These are phyloP conservation scores for Dioscorea zingiberensis DNA, from an alignment of 106 monocot genomes.

Conservation along the genomic window DNA sequence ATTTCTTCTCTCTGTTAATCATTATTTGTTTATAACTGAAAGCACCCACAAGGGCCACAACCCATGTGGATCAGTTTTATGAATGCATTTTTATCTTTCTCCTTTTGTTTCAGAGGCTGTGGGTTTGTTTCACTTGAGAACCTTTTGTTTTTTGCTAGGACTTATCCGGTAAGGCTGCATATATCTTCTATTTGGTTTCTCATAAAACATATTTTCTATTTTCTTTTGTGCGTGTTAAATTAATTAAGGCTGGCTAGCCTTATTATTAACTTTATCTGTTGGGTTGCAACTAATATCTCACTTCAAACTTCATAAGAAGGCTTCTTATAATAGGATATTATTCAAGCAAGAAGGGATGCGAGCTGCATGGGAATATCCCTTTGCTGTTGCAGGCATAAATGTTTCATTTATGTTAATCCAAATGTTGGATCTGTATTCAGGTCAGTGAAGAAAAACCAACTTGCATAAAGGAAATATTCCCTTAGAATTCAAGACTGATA, in stretches of 20 bases:
- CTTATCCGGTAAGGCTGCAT: slow-evolving; percentile 53
- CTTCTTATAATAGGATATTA: slow-evolving; percentile 50
- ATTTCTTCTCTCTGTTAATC: no score
- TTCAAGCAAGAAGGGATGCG: slow-evolving; percentile 58
- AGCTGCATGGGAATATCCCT: slow-evolving; percentile 79
- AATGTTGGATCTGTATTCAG: slow-evolving; percentile 75
- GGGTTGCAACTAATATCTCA: no score
- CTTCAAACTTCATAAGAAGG: slow-evolving; percentile 22
- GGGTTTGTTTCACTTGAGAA: slow-evolving; percentile 93
- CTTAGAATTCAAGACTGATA: background rate
- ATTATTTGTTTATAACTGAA: no score
- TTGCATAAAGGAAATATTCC: no score
- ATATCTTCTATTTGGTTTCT: background rate
- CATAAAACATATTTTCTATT: background rate
- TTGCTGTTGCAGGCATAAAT: slow-evolving; percentile 82
- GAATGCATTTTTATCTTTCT: background rate
- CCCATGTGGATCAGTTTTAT: background rate
- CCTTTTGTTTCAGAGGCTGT: slow-evolving; percentile 55
- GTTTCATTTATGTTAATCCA: slow-evolving; percentile 76
- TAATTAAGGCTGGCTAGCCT: background rate
- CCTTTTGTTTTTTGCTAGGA: slow-evolving; percentile 75
- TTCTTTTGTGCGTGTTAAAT: background rate
- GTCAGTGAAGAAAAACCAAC: slow-evolving; percentile 15
- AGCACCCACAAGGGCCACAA: no score
- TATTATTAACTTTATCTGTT: slow-evolving; percentile 1